Conservation (phyloP, 2,329 filamentous ascomycete species). For the Aureobasidium sp. region DNA sequence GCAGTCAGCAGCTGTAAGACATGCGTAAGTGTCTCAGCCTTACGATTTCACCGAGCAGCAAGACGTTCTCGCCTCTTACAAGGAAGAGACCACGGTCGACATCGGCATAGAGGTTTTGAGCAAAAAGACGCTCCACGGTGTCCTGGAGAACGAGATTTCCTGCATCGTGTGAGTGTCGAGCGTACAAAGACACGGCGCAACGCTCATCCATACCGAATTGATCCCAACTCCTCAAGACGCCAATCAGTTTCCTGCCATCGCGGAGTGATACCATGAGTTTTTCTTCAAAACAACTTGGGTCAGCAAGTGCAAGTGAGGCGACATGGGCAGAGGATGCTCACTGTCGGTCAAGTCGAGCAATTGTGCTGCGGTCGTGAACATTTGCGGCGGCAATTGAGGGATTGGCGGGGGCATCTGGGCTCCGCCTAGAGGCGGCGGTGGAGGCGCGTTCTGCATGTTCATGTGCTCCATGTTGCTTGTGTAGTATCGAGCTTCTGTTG, state of each 20-base stretch:
- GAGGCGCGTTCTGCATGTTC: constrained; percentile 27
- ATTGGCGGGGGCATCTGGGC: constrained; percentile 32
- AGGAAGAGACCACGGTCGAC: constrained; percentile 81
- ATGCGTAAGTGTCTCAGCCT: constrained; percentile 16
- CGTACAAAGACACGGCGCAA: too few relatives aligned
- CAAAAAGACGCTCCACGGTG: constrained; percentile 82
- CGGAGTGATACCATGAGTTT: constrained; percentile 88
- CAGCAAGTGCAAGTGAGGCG: neutral
- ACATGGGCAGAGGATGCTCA: constrained; percentile 46
- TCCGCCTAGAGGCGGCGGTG: constrained; percentile 7
- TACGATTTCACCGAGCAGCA: constrained; percentile 84
- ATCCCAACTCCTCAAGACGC: constrained; percentile 91
- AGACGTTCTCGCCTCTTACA: constrained; percentile 93
- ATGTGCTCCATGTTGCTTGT: constrained; percentile 29
- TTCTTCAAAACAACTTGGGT: too few relatives aligned
- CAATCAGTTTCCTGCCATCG: constrained; percentile 89
- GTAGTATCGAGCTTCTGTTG: neutral
- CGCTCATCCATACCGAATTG: constrained; percentile 69
- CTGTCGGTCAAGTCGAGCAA: constrained; percentile 94
- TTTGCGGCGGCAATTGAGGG: constrained; percentile 77
- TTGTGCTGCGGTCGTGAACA: constrained; percentile 97
- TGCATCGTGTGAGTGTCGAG: constrained; percentile 32
- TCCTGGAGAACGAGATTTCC: constrained; percentile 93
- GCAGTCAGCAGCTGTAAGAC: neutral
- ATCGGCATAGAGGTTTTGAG: constrained; percentile 70